Evolutionary conservation across 345 rosid species (phyloP).

Genomic region (Brassica juncea): DNA sequence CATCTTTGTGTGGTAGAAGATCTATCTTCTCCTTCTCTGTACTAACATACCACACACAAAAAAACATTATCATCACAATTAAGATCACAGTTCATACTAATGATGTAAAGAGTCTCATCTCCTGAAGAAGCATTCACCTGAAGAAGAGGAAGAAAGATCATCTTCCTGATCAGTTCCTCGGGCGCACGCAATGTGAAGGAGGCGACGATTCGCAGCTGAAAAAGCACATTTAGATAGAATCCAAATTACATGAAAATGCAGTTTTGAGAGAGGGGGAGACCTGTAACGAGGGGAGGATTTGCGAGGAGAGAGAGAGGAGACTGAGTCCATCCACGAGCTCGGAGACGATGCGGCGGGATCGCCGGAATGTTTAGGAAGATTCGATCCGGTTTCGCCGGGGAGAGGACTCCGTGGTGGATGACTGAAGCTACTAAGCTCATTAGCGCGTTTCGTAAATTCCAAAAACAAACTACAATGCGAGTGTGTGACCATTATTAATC

Average conservation of each 20-base stretch:
- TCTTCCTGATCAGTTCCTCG: slow-evolving; percentile 58
- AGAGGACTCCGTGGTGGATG: slow-evolving; percentile 50
- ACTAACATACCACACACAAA: slow-evolving; percentile 33
- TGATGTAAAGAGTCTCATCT: not conserved
- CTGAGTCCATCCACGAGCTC: slow-evolving; percentile 41
- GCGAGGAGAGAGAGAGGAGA: slow-evolving; percentile 42
- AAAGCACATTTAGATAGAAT: slow-evolving; percentile 14
- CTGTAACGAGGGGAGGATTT: slow-evolving; percentile 37
- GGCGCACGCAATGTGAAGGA: slow-evolving; percentile 44
- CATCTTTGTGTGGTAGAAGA: slow-evolving; percentile 38
- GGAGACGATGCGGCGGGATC: slow-evolving; percentile 30
- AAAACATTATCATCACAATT: not conserved
- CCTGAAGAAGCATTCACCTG: slow-evolving; percentile 49
- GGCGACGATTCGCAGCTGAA: slow-evolving; percentile 45
- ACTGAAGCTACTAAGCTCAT: slow-evolving; percentile 75
- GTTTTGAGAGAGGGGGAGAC: slow-evolving; percentile 23
- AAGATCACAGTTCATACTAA: slow-evolving; percentile 15
- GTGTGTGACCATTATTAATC: slow-evolving; percentile 28
- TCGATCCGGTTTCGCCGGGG: slow-evolving; percentile 49
- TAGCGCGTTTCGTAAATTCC: slow-evolving; percentile 22
- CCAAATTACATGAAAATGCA: not conserved
- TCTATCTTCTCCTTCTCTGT: slow-evolving; percentile 52
- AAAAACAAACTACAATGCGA: not conserved
- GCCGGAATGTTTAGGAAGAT: slow-evolving; percentile 42
- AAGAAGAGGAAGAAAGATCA: slow-evolving; percentile 52